Conservation (phyloP, 495 filamentous ascomycete species). For the Podospora pseudoanserina region DNA sequence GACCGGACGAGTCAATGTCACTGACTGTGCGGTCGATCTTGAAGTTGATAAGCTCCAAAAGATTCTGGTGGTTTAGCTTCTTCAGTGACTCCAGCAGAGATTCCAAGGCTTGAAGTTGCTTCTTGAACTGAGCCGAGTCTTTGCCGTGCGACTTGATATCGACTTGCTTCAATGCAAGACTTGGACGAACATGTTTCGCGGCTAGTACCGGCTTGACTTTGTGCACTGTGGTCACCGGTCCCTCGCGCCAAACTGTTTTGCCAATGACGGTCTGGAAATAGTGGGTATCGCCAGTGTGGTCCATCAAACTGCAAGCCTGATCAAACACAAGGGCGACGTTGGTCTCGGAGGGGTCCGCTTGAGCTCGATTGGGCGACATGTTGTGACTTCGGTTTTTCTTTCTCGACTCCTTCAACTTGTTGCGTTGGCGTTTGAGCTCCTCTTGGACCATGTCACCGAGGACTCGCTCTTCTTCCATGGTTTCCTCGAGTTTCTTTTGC, state of each 20-base stretch:
- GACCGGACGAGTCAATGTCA: slow-evolving; percentile 35
- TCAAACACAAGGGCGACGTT: slow-evolving; percentile 61
- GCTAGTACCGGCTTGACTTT: slow-evolving; percentile 62
- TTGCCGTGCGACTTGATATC: slow-evolving; percentile 54
- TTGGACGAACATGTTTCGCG: slow-evolving; percentile 49
- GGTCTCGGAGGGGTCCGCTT: slow-evolving; percentile 29
- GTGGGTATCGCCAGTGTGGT: slow-evolving; percentile 52
- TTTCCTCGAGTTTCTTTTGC: slow-evolving; percentile 52
- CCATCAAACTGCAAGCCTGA: slow-evolving; percentile 57
- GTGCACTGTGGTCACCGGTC: slow-evolving; percentile 57
- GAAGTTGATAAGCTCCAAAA: slow-evolving; percentile 76
- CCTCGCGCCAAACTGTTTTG: slow-evolving; percentile 55
- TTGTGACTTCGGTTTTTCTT: slow-evolving; percentile 40
- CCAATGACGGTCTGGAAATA: slow-evolving; percentile 63
- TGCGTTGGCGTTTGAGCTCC: slow-evolving; percentile 63
- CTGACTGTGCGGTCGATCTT: slow-evolving; percentile 57
- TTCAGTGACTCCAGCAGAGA: slow-evolving; percentile 66
- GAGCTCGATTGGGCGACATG: slow-evolving; percentile 26
- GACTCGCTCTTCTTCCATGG: slow-evolving; percentile 69
- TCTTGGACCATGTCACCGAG: slow-evolving; percentile 73
- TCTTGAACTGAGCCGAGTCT: slow-evolving; percentile 58
- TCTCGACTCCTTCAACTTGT: slow-evolving; percentile 53
- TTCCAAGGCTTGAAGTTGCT: slow-evolving; percentile 62
- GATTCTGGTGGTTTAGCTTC: slow-evolving; percentile 68
- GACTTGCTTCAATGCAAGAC: slow-evolving; percentile 68